phyloP scores from a whole-genome alignment of 805 yeast species.

The Cyberlindnera amylophila region DNA sequence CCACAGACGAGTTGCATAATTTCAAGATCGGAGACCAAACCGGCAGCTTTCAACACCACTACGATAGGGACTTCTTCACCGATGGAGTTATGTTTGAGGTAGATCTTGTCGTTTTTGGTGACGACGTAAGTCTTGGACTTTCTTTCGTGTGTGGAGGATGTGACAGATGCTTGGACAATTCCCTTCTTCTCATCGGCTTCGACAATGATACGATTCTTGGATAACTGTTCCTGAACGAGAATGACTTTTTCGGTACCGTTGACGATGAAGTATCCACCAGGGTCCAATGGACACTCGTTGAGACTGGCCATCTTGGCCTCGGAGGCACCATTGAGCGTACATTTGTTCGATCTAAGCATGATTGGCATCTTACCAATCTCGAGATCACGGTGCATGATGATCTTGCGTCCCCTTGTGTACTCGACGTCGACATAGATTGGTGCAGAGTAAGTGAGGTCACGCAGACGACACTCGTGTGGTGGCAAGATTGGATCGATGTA shows the following conservation, averaged over 20 bases:
- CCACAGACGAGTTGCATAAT: conserved; percentile 95
- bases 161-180: conserved; percentile 95
- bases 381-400: conserved; percentile 82
- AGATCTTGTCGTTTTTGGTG: conserved; percentile 84
- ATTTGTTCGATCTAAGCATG: conserved; percentile 91
- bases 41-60: conserved; percentile 89
- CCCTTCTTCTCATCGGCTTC: conserved; percentile 95
- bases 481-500: conserved; percentile 61
- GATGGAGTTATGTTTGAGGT: conserved; percentile 91
- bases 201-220: conserved; percentile 95
- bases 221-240: conserved; percentile 92
- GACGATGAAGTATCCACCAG: conserved; percentile 97
- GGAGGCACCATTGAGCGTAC: conserved; percentile 74
- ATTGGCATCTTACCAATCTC: conserved; percentile 99
- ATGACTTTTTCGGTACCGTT: conserved; percentile 98
- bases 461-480: conserved; percentile 92
- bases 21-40: conserved; percentile 87
- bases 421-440: conserved; percentile 97
- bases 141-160: conserved; percentile 97
- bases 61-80: conserved; percentile 95
- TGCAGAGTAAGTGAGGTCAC: conserved; percentile 93
- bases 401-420: conserved; percentile 90
- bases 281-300: conserved; percentile 95
- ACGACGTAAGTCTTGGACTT: conserved; percentile 96
- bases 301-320: conserved; percentile 83